These are phyloP conservation scores for Sugiyamaella boreocaroliniensis DNA, from an alignment of 805 yeast species.

Conservation along the genomic window DNA sequence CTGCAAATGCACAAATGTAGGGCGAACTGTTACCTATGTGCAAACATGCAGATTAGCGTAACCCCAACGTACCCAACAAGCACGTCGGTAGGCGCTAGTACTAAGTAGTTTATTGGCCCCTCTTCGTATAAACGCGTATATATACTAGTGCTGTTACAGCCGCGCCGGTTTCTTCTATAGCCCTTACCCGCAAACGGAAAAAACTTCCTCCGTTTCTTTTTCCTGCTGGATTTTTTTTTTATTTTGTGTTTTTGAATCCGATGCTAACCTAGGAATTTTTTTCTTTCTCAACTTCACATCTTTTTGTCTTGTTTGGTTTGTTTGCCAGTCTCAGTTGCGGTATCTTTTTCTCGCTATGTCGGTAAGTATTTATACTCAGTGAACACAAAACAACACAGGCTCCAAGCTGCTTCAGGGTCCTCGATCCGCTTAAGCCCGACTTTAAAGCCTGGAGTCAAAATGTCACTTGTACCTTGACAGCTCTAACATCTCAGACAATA, in stretches of 20 bases:
- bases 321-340: neutral
- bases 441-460: no score
- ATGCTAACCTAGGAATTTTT: neutral
- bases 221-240: neutral
- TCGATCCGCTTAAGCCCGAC: no score
- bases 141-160: neutral
- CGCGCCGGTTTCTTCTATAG: neutral
- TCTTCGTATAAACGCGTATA: neutral
- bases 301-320: conserved; percentile 1
- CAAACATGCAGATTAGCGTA: no score
- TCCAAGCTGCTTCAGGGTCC: neutral
- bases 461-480: neutral
- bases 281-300: neutral
- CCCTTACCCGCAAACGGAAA: conserved; percentile 2
- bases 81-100: no score
- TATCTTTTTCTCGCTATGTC: neutral
- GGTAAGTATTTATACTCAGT: neutral
- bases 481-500: conserved; percentile 2
- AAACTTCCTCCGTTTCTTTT: conserved; percentile 3
- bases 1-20: no score
- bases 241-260: neutral
- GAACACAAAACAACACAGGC: neutral
- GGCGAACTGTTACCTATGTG: no score
- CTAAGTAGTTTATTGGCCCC: no score
- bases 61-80: no score